Conservation (phyloP, 2,329 filamentous ascomycete genomes). For the Clonostachys sp. region DNA sequence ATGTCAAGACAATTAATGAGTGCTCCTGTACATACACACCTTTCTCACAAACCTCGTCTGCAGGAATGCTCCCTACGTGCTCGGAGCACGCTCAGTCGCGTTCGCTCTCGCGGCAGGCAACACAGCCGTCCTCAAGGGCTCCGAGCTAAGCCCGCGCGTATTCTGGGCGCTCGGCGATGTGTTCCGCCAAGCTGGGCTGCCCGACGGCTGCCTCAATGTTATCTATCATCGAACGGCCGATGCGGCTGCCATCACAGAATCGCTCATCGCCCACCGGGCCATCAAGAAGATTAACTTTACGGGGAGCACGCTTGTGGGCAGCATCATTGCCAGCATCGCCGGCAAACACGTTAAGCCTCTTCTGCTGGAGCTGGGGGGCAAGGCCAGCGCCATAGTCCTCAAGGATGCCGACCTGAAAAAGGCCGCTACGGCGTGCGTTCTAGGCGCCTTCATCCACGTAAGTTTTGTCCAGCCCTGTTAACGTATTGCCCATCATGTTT, state of each 20-base stretch:
- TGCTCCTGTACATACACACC: not conserved
- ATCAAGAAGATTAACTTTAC: conserved; percentile 87
- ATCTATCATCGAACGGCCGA: conserved; percentile 62
- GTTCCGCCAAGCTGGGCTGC: conserved; percentile 71
- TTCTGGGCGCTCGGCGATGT: conserved; percentile 59
- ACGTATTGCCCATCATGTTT: too few species aligned
- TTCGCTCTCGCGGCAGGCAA: conserved; percentile 75
- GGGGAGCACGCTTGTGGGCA: conserved; percentile 69
- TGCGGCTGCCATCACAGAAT: conserved; percentile 61
- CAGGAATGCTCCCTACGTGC: conserved; percentile 54
- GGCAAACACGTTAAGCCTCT: conserved; percentile 75
- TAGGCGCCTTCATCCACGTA: conserved; percentile 67
- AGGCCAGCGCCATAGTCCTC: conserved; percentile 73
- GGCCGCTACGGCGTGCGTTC: conserved; percentile 63
- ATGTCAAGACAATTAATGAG: conserved; percentile 7
- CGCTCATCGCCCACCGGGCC: conserved; percentile 60
- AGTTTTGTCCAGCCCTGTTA: too few species aligned
- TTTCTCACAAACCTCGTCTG: not conserved
- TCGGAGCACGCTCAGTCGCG: conserved; percentile 48
- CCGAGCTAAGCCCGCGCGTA: conserved; percentile 61
- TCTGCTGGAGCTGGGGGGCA: conserved; percentile 78
- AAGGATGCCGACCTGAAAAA: conserved; percentile 73
- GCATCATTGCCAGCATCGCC: conserved; percentile 65
- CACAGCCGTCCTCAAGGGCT: conserved; percentile 68
- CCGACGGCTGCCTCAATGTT: conserved; percentile 69